phyloP scores from a whole-genome alignment of 768 basidiomycete genomes.

The Multifurca ochricompacta region DNA sequence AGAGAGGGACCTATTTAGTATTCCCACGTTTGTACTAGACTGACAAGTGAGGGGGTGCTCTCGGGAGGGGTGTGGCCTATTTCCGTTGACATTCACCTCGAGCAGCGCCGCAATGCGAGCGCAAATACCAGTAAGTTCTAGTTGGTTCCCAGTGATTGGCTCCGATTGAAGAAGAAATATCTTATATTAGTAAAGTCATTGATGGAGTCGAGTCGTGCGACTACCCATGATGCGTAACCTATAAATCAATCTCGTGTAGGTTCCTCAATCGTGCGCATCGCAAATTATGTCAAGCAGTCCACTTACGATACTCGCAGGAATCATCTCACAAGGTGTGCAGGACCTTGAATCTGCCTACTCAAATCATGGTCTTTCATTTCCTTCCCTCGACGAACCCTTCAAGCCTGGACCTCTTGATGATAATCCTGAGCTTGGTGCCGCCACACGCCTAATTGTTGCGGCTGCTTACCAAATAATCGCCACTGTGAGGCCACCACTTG shows the following conservation, averaged over 20 bases:
- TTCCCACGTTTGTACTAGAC: no score
- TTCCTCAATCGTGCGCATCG: background rate
- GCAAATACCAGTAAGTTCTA: no score
- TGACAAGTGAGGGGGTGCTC: no score
- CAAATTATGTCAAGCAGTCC: background rate
- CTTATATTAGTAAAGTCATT: no score
- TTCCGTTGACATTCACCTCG: no score
- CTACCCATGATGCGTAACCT: no score
- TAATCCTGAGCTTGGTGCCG: background rate
- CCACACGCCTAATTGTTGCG: background rate
- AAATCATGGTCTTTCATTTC: background rate
- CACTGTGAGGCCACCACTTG: background rate
- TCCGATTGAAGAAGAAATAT: no score
- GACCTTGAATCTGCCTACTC: conserved; percentile 5
- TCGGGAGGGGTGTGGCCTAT: no score
- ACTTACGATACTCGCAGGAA: background rate
- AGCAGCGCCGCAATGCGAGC: no score
- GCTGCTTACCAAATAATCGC: conserved; percentile 8
- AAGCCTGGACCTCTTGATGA: background rate
- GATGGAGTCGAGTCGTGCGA: no score
- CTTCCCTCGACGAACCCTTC: conserved; percentile 7
- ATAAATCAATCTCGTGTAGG: background rate
- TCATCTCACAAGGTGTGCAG: conserved; percentile 1
- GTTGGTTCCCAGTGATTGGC: no score
- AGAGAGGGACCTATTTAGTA: no score